Evolutionary conservation across 2,329 filamentous ascomycete genomes (phyloP), one percentile per base, ranked within the genome.

Genomic region (Botrytis fragariae): DNA sequence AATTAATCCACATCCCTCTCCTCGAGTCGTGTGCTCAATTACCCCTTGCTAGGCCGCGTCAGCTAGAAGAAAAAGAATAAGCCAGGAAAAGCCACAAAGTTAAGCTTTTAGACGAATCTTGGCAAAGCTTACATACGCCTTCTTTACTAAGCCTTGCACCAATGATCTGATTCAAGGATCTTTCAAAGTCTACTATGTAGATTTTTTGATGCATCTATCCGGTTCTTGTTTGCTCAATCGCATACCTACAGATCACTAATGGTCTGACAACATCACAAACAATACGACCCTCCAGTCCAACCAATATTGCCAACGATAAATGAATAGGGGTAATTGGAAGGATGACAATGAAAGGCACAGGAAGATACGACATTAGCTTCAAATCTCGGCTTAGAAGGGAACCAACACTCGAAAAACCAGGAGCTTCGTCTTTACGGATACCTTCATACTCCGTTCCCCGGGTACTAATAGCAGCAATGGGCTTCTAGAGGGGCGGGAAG

Each of bases 31-130:
- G 16, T 37, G 22, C 37, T 54, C 25, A 39, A 51, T n/a, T 25
- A 12, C 12, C 64, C 64, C 45, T 68, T 54, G 64, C 51, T 68
- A 57, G 45, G 64, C 45, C 64, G 64, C 64, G 64, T 67, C 64
- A 67, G 64, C 64, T 54, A 54, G 29, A 51, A n/a, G 29, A n/a
- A 35, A 65, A 25, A 35, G 51, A 18, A 20, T 10, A 12, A 20
- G 45, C 45, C 32, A 54, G 37, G 16, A 20, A 14, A 57, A 14
- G 35, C n/a, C 37, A 42, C 48, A 22, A 57, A 42, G 18, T 42
- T 32, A 68, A 68, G 65, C 65, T 57, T 57, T 68, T 68, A 57
- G 22, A n/a, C 65, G 48, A 42, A 25, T 9, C 48, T 68, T 57
- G 65, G 65, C n/a, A 57, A 68, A 42, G 65, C 65, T 68, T 68